phyloP scores from a whole-genome alignment of 768 basidiomycete species.

The Panaeolus papilionaceus region DNA sequence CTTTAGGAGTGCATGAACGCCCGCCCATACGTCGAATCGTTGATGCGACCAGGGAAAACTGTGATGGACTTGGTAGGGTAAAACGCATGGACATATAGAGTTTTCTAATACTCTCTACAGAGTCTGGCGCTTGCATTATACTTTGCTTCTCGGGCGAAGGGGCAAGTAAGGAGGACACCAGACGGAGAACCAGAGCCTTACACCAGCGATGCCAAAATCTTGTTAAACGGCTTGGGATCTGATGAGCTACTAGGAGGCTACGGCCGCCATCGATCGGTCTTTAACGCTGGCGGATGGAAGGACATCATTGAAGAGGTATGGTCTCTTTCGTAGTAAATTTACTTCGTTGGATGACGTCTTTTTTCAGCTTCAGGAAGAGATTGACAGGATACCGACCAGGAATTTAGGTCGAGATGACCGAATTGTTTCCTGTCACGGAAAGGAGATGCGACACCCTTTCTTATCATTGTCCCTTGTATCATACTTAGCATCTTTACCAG shows the following conservation, averaged over 20 bases:
- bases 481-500: slow-evolving; percentile 80
- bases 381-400: slow-evolving; percentile 84
- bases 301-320: slow-evolving; percentile 82
- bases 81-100: not conserved
- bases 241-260: slow-evolving; percentile 97
- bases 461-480: slow-evolving; percentile 80
- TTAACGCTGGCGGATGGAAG: slow-evolving; percentile 68
- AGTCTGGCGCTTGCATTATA: slow-evolving; percentile 92
- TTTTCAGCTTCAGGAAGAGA: slow-evolving; percentile 83
- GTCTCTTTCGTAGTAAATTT: slow-evolving; percentile 14
- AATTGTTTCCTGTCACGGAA: slow-evolving; percentile 88
- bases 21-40: slow-evolving; percentile 59
- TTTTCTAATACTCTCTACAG: slow-evolving; percentile 44
- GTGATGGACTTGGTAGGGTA: slow-evolving; percentile 88
- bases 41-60: slow-evolving; percentile 82
- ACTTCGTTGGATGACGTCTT: slow-evolving; percentile 7
- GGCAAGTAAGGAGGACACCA: slow-evolving; percentile 51
- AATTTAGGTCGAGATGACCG: slow-evolving; percentile 97
- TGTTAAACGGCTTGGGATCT: slow-evolving; percentile 91
- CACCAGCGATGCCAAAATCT: slow-evolving; percentile 76
- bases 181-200: slow-evolving; percentile 56
- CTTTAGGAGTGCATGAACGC: slow-evolving; percentile 70
- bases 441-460: slow-evolving; percentile 93
- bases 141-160: slow-evolving; percentile 87
- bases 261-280: slow-evolving; percentile 84